Percentiles rank a stretch among this genome's conserved stretches.
Evolutionary conservation across 495 filamentous ascomycete genomes (phyloP).

Genomic region (Xylaria acuta): DNA sequence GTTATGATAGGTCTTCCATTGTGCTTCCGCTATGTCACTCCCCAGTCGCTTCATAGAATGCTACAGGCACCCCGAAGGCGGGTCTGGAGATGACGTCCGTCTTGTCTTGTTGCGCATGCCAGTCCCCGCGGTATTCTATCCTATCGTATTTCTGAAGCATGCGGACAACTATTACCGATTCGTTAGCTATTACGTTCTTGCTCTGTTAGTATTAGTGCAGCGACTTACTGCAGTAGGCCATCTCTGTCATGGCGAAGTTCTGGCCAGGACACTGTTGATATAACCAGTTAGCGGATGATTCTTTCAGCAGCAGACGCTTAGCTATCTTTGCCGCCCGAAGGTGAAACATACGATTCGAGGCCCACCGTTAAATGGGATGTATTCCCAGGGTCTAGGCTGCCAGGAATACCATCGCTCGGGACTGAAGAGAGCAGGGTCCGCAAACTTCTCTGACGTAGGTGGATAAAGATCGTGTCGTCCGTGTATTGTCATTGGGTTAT

Average conservation of each 20-base stretch:
- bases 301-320: conserved; percentile 2
- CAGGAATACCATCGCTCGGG: conserved; percentile 63
- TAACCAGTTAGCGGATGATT: not conserved
- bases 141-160: conserved; percentile 66
- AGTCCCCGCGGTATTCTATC: conserved; percentile 55
- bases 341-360: conserved; percentile 46
- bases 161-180: conserved; percentile 50
- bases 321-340: conserved; percentile 4
- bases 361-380: conserved; percentile 67
- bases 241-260: conserved; percentile 65
- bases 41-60: conserved; percentile 41
- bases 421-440: conserved; percentile 57
- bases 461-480: conserved; percentile 57
- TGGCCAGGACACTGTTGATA: conserved; percentile 49
- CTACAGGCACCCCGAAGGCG: conserved; percentile 45
- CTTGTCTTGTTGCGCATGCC: conserved; percentile 46
- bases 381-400: conserved; percentile 65
- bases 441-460: conserved; percentile 44
- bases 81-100: conserved; percentile 51
- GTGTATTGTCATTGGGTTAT: conserved; percentile 59
- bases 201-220: conserved; percentile 29
- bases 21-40: not conserved
- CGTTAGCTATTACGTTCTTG: not conserved
- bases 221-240: conserved; percentile 49
- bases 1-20: not conserved